A percentile compares a stretch with the other conserved stretches of the same genome.
phyloP scores from a whole-genome alignment of 2,329 filamentous ascomycete species.

The Dactylellina cionopaga region DNA sequence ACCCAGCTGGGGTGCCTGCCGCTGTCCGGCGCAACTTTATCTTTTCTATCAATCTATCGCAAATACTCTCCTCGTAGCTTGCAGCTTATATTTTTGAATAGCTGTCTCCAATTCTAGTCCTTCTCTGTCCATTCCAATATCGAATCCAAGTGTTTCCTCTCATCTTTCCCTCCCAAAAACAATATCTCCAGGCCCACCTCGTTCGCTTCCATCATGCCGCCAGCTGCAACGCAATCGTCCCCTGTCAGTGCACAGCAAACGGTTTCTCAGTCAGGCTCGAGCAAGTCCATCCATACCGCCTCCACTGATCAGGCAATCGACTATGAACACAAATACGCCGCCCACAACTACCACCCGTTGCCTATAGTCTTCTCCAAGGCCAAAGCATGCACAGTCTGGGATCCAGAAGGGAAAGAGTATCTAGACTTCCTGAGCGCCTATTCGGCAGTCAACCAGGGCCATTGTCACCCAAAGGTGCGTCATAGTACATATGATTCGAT shows the following conservation, averaged over 20 bases:
- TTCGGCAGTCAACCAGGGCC: conserved; percentile 96
- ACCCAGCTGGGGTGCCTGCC: conserved; percentile 20
- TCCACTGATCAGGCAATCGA: conserved; percentile 83
- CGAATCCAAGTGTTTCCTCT: not conserved
- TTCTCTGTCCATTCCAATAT: not conserved
- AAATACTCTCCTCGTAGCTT: conserved; percentile 14
- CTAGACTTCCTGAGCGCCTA: conserved; percentile 98
- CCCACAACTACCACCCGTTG: conserved; percentile 98
- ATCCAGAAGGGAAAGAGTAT: conserved; percentile 94
- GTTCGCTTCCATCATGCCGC: conserved; percentile 41
- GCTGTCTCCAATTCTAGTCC: conserved; percentile 3
- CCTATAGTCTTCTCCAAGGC: conserved; percentile 92
- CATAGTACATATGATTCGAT: not conserved
- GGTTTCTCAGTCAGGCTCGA: conserved; percentile 22
- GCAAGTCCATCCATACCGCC: conserved; percentile 72
- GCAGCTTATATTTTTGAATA: not conserved
- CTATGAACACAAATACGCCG: conserved; percentile 83
- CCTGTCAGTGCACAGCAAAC: conserved; percentile 1
- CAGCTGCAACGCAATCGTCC: conserved; percentile 40
- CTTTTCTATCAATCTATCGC: conserved; percentile 30
- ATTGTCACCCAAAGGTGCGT: conserved; percentile 90
- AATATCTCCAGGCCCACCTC: conserved; percentile 19
- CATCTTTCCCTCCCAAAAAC: not conserved
- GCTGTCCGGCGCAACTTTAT: conserved; percentile 25
- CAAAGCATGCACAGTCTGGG: conserved; percentile 89